Conservation (phyloP, 208 protist genomes). For the Angomonas ambiguus region DNA sequence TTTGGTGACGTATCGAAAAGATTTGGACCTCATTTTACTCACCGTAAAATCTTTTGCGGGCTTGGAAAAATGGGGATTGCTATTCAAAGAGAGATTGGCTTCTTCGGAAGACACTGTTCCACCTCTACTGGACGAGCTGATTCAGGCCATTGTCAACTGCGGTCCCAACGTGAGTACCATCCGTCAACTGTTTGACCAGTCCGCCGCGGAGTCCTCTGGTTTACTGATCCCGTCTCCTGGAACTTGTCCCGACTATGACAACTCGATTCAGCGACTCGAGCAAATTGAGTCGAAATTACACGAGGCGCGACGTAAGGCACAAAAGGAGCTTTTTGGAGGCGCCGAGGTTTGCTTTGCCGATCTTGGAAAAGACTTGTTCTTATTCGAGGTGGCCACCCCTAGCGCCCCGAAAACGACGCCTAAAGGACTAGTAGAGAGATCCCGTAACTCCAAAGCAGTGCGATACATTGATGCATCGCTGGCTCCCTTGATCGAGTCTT, state of each 20-base stretch:
- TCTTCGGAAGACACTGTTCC: constrained; percentile 18
- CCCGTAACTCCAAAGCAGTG: constrained; percentile 60
- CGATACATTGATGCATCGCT: constrained; percentile 59
- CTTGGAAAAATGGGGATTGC: constrained; percentile 50
- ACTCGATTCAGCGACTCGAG: constrained; percentile 27
- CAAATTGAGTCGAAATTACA: constrained; percentile 53
- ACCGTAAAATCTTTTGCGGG: constrained; percentile 58
- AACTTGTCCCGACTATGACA: constrained; percentile 56
- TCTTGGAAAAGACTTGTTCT: constrained; percentile 83
- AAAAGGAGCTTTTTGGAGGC: constrained; percentile 51
- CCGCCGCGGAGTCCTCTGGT: constrained; percentile 34
- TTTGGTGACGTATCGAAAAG: constrained; percentile 77
- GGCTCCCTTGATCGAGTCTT: constrained; percentile 32
- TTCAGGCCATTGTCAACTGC: constrained; percentile 29
- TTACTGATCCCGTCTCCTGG: constrained; percentile 65
- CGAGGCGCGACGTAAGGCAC: constrained; percentile 26
- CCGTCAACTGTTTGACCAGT: constrained; percentile 56
- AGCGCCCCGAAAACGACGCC: constrained; percentile 42
- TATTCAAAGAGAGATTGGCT: constrained; percentile 23
- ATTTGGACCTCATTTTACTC: constrained; percentile 65
- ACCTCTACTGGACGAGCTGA: constrained; percentile 52
- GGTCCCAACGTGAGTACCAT: constrained; percentile 42
- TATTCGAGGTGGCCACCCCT: constrained; percentile 68
- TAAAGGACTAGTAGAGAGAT: constrained; percentile 58
- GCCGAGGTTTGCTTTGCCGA: constrained; percentile 47